Conservation (phyloP, 1,139 yeast species). For the Candida sanyaensis region DNA sequence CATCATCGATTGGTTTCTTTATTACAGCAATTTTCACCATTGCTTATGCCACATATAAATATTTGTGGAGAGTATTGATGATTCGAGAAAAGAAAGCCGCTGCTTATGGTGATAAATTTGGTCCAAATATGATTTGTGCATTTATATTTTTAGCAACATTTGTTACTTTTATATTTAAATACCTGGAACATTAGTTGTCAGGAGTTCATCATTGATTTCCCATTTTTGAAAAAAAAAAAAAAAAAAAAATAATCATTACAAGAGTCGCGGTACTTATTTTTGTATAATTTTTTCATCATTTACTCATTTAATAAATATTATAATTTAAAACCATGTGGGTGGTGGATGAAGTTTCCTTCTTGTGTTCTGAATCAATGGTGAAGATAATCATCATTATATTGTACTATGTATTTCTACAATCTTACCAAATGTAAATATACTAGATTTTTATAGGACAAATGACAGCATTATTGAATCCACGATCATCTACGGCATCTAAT, state of each 20-base stretch:
- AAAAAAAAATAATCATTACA: background rate
- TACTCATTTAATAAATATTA: too few relatives aligned
- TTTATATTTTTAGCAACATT: constrained; percentile 74
- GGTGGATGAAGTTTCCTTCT: too few relatives aligned
- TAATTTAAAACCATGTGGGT: too few relatives aligned
- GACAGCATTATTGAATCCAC: too few relatives aligned
- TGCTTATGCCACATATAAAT: constrained; percentile 70
- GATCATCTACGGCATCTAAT: too few relatives aligned
- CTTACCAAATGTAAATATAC: too few relatives aligned
- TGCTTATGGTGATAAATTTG: constrained; percentile 83
- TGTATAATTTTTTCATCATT: too few relatives aligned
- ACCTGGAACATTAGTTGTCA: constrained; percentile 24
- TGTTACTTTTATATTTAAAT: constrained; percentile 65
- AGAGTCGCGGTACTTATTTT: too few relatives aligned
- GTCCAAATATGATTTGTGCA: constrained; percentile 81
- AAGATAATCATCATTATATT: too few relatives aligned
- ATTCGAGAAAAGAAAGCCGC: constrained; percentile 83
- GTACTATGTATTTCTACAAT: too few relatives aligned
- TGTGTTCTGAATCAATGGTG: too few relatives aligned
- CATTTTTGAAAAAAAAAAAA: background rate
- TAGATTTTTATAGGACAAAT: too few relatives aligned
- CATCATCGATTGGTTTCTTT: constrained; percentile 91
- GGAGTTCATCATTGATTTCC: background rate
- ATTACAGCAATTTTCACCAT: constrained; percentile 75
- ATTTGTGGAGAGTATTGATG: constrained; percentile 79